phyloP scores from a whole-genome alignment of 208 protist species.

The Tritrichomonas foetus region DNA sequence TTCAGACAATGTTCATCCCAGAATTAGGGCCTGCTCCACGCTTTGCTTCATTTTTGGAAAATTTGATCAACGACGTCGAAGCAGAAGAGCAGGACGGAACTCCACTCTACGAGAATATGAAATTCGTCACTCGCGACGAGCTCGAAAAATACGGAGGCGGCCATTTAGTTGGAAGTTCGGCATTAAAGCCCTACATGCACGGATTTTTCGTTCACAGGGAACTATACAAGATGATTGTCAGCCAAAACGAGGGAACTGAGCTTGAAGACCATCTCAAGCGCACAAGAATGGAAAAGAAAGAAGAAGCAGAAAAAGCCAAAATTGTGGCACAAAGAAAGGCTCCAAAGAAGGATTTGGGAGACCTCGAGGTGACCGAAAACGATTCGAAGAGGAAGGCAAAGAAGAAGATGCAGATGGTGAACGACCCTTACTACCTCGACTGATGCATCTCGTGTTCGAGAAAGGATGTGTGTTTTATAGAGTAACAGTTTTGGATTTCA shows the following conservation, averaged over 20 bases:
- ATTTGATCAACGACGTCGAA: slow-evolving; percentile 32
- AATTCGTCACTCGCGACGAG: slow-evolving; percentile 25
- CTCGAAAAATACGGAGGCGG: background rate
- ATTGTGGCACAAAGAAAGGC: background rate
- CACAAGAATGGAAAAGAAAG: background rate
- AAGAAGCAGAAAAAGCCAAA: background rate
- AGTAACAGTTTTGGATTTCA: no score
- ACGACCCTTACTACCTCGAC: background rate
- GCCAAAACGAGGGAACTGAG: background rate
- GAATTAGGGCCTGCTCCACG: background rate
- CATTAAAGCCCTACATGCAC: slow-evolving; percentile 42
- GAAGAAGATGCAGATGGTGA: background rate
- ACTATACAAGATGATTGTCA: background rate
- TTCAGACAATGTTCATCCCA: background rate
- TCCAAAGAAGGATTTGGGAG: background rate
- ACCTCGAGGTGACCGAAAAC: background rate
- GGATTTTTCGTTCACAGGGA: slow-evolving; percentile 33
- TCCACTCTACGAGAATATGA: background rate
- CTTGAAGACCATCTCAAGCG: background rate
- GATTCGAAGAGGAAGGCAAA: slow-evolving; percentile 16
- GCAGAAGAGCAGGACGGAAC: background rate
- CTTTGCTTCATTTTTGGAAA: slow-evolving; percentile 21
- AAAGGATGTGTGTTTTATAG: background rate
- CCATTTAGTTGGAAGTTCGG: background rate
- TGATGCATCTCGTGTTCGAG: no score